Evolutionary conservation across 164 flowering plant species (phyloP).

Genomic region (Piper betle): DNA sequence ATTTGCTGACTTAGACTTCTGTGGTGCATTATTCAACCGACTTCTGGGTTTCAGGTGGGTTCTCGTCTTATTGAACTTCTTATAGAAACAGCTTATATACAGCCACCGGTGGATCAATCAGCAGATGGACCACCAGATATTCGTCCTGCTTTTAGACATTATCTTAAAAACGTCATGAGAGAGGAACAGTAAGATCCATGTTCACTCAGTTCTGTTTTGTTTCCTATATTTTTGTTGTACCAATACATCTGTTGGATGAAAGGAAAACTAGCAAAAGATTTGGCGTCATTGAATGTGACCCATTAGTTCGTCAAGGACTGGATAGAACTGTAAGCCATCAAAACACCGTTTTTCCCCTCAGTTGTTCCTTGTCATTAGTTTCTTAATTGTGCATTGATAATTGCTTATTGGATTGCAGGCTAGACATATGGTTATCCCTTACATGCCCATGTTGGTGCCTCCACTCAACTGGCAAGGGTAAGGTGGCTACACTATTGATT

Average conservation of each 20-base stretch:
- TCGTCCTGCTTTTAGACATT: constrained; percentile 83
- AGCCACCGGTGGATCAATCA: constrained; percentile 58
- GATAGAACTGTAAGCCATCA: constrained; percentile 38
- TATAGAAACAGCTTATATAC: constrained; percentile 74
- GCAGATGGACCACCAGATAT: constrained; percentile 68
- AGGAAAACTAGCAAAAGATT: constrained; percentile 45
- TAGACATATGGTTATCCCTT: constrained; percentile 60
- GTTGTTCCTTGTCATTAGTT: neutral
- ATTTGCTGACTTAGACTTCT: neutral
- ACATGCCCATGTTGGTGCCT: constrained; percentile 65
- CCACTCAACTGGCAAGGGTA: constrained; percentile 55
- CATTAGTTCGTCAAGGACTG: constrained; percentile 36
- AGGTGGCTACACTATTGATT: constrained; percentile 4
- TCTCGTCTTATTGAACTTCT: constrained; percentile 78
- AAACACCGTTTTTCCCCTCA: neutral
- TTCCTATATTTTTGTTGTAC: neutral
- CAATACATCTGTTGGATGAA: neutral
- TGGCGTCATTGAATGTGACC: constrained; percentile 49
- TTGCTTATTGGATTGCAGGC: constrained; percentile 23
- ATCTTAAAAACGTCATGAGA: constrained; percentile 26
- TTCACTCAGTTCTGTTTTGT: neutral
- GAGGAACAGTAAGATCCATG: constrained; percentile 26
- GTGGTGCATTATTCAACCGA: neutral
- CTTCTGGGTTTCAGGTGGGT: constrained; percentile 51
- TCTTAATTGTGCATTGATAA: neutral